phyloP scores from a whole-genome alignment of 345 rosid species.

The Alliaria petiolata region DNA sequence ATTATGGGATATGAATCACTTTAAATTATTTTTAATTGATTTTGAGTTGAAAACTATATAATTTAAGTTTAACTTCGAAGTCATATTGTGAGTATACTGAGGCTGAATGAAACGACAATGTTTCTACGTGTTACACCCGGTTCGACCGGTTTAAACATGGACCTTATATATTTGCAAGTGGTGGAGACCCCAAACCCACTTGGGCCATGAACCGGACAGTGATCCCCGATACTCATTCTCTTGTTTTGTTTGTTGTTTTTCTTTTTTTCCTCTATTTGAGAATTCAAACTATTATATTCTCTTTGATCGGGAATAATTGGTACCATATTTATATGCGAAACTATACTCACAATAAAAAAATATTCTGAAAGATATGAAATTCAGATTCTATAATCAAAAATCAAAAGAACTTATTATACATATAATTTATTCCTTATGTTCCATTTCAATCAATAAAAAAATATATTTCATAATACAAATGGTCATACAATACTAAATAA shows the following conservation, averaged over 20 bases:
- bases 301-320: slow-evolving; percentile 15
- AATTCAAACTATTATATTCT: slow-evolving; percentile 15
- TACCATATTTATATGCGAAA: slow-evolving; percentile 3
- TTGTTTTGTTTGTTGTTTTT: slow-evolving; percentile 5
- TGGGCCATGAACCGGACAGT: slow-evolving; percentile 7
- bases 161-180: slow-evolving; percentile 20
- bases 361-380: slow-evolving; percentile 13
- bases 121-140: neutral
- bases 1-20: too few relatives aligned
- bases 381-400: neutral
- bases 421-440: too few relatives aligned
- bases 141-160: slow-evolving; percentile 17
- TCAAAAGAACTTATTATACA: neutral
- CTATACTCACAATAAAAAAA: neutral
- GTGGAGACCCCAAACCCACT: slow-evolving; percentile 37
- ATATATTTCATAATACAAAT: too few relatives aligned
- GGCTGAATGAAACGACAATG: neutral
- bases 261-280: neutral
- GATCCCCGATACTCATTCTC: slow-evolving; percentile 17
- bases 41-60: too few relatives aligned
- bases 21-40: too few relatives aligned
- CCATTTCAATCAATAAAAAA: too few relatives aligned
- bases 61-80: neutral
- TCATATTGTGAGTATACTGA: neutral
- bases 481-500: too few relatives aligned